A percentile compares a stretch with the other conserved stretches of the same genome.
Evolutionary conservation across 306 rosid genomes (phyloP).

Genomic region (Leucaena leucocephala): DNA sequence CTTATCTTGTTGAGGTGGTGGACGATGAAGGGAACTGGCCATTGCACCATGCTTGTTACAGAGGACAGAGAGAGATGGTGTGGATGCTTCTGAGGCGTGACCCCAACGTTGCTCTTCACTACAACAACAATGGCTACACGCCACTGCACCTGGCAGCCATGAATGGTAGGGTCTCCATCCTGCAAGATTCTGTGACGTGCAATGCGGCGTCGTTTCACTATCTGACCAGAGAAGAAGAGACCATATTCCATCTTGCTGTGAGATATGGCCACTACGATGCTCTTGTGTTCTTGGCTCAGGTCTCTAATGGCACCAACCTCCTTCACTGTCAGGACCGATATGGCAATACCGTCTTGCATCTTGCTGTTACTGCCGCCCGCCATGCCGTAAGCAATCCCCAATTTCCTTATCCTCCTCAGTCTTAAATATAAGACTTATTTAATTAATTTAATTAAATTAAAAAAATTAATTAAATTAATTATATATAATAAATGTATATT

Average conservation of each 20-base stretch:
- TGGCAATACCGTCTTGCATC: conserved; percentile 65
- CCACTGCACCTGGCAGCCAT: conserved; percentile 70
- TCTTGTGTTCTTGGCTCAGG: conserved; percentile 47
- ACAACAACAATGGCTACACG: conserved; percentile 66
- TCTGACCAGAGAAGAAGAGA: conserved; percentile 67
- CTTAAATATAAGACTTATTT: no score
- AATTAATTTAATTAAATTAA: no score
- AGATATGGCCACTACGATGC: conserved; percentile 61
- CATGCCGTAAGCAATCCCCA: conserved; percentile 56
- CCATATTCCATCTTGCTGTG: conserved; percentile 70
- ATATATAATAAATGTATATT: no score
- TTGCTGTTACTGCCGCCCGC: conserved; percentile 58
- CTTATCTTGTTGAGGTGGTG: conserved; percentile 40
- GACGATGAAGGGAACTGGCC: conserved; percentile 64
- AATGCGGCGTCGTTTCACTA: conserved; percentile 50
- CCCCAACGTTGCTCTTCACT: conserved; percentile 44
- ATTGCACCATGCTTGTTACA: conserved; percentile 54
- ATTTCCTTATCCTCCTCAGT: no score
- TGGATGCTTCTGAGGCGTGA: conserved; percentile 56
- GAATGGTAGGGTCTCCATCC: conserved; percentile 58
- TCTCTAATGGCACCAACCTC: conserved; percentile 49
- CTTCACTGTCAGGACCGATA: conserved; percentile 53
- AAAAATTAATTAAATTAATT: no score
- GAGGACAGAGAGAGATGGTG: conserved; percentile 56
- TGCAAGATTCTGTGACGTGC: conserved; percentile 47